Evolutionary conservation across 306 rosid genomes (phyloP), one percentile per base, ranked within the genome.

Genomic region (Trifolium subterraneum): DNA sequence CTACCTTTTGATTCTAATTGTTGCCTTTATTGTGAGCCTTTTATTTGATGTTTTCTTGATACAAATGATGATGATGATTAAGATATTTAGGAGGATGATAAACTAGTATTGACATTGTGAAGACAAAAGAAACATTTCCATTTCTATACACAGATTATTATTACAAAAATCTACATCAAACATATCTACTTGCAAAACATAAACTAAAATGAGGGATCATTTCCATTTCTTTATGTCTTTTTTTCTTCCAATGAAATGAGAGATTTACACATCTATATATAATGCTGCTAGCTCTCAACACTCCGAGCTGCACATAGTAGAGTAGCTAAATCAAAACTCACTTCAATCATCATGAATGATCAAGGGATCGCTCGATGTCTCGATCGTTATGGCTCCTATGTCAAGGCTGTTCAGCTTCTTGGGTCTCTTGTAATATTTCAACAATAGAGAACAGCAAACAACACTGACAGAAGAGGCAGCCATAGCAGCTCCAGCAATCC

Each of bases 401-500:
- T 84, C 90, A 70, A 86, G 91, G 74, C 72, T 78, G 63, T 87
- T 83, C 29, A 90, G 83, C 83, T 82, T 87, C 73, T 69, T 87
- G 29, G 96, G 98, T 80, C 98, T 90, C 71, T 61, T 80, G 85
- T 93, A 93, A 64, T 86, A 83, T 79, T 85, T 90, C 82, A 93
- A 76, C 88, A 93, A 65, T 23, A 89, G 84, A 85, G 98, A 90
- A 66, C 93, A 90, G 48, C 97, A 93, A 55, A 93, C 98, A 20
- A 93, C 97, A 14, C 96, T 89, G 29, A 93, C 93, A 29, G 98
- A 93, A 64, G 98, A 93, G 25, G 98, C 96, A 31, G 98, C 98
- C 98, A 93, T 93, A 15, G 98, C 98, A 31, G 98, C 98, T 58
- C 98, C 98, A 27, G 98, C 98, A 74, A 93, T 79, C 96, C 97